These are phyloP conservation scores for Kwoniella sp. DNA, from an alignment of 768 basidiomycete species.

Conservation along the genomic window DNA sequence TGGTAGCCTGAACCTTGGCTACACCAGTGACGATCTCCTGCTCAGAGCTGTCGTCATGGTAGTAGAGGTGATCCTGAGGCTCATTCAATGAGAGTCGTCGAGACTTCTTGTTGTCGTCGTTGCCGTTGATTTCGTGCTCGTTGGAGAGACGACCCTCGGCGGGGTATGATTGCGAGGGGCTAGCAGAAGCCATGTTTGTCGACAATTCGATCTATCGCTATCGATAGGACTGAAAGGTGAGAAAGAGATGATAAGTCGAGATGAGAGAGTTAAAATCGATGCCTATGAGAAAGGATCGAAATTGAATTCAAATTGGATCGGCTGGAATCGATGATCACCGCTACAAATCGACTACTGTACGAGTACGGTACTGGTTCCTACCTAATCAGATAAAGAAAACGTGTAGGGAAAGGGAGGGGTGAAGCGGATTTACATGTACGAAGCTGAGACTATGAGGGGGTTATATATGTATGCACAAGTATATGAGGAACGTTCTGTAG, in stretches of 20 bases:
- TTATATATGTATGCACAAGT: background rate
- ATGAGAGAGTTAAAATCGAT: background rate
- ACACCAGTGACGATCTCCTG: slow-evolving; percentile 36
- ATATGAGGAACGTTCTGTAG: background rate
- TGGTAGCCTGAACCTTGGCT: slow-evolving; percentile 42
- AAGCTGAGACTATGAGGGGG: background rate
- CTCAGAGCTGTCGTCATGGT: slow-evolving; percentile 14
- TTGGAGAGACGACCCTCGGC: background rate
- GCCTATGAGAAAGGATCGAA: background rate
- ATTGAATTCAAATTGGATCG: too few species aligned
- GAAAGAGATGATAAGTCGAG: background rate
- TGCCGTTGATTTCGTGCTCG: background rate
- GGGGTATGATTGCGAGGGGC: background rate
- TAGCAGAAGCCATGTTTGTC: background rate
- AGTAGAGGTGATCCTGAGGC: slow-evolving; percentile 12
- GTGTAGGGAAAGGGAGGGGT: background rate
- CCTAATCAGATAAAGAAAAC: background rate
- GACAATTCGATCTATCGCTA: background rate
- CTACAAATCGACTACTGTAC: too few species aligned
- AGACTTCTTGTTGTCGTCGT: slow-evolving; percentile 22
- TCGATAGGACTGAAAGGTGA: too few species aligned
- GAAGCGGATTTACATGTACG: too few species aligned
- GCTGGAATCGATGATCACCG: too few species aligned
- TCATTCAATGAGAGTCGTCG: background rate
- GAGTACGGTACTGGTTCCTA: too few species aligned